Evolutionary conservation across 129 eudicot genomes (phyloP).

Genomic region (Smallanthus sonchifolius): DNA sequence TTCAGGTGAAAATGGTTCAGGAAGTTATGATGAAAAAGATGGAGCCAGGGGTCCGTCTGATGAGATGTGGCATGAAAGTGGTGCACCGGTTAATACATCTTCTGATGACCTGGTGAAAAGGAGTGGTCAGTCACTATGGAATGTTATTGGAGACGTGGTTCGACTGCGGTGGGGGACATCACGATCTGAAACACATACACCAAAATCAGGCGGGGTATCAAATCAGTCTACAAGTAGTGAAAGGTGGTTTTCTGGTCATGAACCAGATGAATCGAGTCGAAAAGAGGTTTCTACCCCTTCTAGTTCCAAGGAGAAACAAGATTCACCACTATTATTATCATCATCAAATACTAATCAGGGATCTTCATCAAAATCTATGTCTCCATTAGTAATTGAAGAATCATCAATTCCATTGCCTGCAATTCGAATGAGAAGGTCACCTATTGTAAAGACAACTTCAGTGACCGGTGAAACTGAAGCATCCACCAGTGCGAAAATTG

Average conservation of each 20-base stretch:
- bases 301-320: constrained; percentile 33
- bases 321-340: constrained; percentile 29
- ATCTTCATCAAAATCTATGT: constrained; percentile 30
- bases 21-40: constrained; percentile 32
- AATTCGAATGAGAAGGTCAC: constrained; percentile 54
- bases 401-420: constrained; percentile 40
- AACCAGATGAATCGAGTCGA: constrained; percentile 49
- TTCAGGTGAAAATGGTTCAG: constrained; percentile 28
- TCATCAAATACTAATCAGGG: constrained; percentile 35
- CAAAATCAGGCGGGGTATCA: constrained; percentile 56
- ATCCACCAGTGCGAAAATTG: constrained; percentile 35
- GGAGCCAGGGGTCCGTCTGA: constrained; percentile 62
- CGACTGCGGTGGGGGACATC: constrained; percentile 52
- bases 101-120: constrained; percentile 36
- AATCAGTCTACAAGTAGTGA: constrained; percentile 71
- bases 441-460: constrained; percentile 35
- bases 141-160: constrained; percentile 57
- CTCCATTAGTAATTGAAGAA: constrained; percentile 25
- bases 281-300: constrained; percentile 14
- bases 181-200: constrained; percentile 48
- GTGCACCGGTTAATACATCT: constrained; percentile 6
- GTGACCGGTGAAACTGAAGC: constrained; percentile 31
- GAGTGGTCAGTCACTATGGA: constrained; percentile 78
- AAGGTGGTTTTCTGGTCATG: constrained; percentile 85
- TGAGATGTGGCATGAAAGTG: constrained; percentile 68